These are phyloP conservation scores for Bolboschoenoplectus hybrid DNA, from an alignment of 202 grass and related monocot species.

Conservation along the genomic window DNA sequence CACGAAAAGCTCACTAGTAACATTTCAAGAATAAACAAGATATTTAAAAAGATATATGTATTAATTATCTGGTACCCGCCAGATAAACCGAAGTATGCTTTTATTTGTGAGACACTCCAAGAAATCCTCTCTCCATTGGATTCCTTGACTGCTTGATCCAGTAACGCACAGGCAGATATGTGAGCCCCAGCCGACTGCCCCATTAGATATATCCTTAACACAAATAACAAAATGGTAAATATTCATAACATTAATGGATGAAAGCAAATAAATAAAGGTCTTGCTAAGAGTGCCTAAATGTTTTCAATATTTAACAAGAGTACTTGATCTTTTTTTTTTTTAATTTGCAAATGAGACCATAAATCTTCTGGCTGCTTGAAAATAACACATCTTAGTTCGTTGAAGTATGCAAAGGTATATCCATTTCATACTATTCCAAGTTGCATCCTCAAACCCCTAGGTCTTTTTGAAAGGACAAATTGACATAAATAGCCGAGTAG, in stretches of 20 bases:
- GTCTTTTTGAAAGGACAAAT: slow-evolving; percentile 1
- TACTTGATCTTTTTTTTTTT: neutral
- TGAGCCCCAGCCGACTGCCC: slow-evolving; percentile 98
- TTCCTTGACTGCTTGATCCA: slow-evolving; percentile 79
- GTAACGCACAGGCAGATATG: slow-evolving; percentile 78
- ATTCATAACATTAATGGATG: neutral
- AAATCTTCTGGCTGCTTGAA: neutral
- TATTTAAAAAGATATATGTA: slow-evolving; percentile 8
- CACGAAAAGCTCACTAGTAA: slow-evolving; percentile 31
- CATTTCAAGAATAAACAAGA: slow-evolving; percentile 37
- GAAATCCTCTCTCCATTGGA: slow-evolving; percentile 57
- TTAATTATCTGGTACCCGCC: slow-evolving; percentile 59
- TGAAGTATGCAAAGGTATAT: neutral
- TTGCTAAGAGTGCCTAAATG: neutral
- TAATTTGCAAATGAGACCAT: neutral
- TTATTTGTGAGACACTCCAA: slow-evolving; percentile 93
- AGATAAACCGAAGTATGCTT: slow-evolving; percentile 93
- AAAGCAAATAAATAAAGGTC: neutral
- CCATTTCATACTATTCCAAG: neutral
- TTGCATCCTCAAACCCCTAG: too few species aligned
- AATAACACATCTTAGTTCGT: neutral
- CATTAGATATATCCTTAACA: slow-evolving; percentile 90
- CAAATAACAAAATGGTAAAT: slow-evolving; percentile 22
- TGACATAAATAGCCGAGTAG: neutral
- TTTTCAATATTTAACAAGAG: neutral